These are phyloP conservation scores for Blastocladiella britannica DNA, from an alignment of 192 early-diverging fungal genomes.

Conservation along the genomic window DNA sequence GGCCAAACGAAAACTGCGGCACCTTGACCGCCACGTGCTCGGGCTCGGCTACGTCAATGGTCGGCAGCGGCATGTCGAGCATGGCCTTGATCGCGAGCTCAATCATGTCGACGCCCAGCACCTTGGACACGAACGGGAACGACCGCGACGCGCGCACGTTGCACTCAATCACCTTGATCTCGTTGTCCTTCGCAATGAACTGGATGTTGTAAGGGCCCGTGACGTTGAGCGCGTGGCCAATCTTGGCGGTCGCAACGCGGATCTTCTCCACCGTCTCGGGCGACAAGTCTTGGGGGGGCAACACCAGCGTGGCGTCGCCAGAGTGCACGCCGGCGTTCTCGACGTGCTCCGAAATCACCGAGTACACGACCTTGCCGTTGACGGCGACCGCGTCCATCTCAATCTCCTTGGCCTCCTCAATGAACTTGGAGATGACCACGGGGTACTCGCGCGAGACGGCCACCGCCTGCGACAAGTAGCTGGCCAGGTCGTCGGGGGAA, in stretches of 20 bases:
- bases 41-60: slow-evolving; percentile 41
- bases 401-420: slow-evolving; percentile 95
- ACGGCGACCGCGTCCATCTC: slow-evolving; percentile 96
- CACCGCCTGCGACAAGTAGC: slow-evolving; percentile 72
- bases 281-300: slow-evolving; percentile 88
- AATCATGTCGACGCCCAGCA: slow-evolving; percentile 79
- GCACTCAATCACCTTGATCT: slow-evolving; percentile 99
- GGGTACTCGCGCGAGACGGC: slow-evolving; percentile 84
- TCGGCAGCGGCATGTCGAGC: slow-evolving; percentile 53
- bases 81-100: slow-evolving; percentile 94
- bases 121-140: slow-evolving; percentile 97
- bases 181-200: slow-evolving; percentile 98
- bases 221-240: slow-evolving; percentile 77
- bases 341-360: slow-evolving; percentile 92
- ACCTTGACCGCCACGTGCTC: slow-evolving; percentile 91
- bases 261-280: slow-evolving; percentile 85
- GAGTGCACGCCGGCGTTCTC: slow-evolving; percentile 99
- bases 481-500: slow-evolving; percentile 57
- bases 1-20: slow-evolving; percentile 91
- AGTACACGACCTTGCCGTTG: slow-evolving; percentile 79
- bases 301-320: slow-evolving; percentile 87
- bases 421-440: slow-evolving; percentile 95
- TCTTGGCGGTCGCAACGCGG: slow-evolving; percentile 73
- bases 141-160: slow-evolving; percentile 91
- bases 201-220: slow-evolving; percentile 99